Percentiles rank a stretch among this genome's conserved stretches.
phyloP scores from a whole-genome alignment of 495 filamentous ascomycete species.

The Tuber calosporum region DNA sequence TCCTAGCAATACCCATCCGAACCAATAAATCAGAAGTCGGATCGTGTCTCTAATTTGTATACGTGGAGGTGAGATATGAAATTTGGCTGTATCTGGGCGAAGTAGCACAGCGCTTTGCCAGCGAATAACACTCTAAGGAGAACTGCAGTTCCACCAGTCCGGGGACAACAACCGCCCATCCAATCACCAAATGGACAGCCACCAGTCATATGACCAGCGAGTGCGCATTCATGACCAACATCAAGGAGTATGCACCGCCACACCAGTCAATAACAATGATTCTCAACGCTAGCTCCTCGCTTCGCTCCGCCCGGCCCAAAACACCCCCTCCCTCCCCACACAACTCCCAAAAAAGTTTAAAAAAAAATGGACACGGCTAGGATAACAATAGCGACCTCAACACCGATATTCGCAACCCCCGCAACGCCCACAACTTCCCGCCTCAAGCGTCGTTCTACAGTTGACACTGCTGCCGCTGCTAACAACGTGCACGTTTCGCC shows the following conservation, averaged over 20 bases:
- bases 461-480: background rate
- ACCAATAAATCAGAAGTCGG: background rate
- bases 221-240: background rate
- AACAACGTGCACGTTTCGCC: slow-evolving; percentile 8
- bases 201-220: background rate
- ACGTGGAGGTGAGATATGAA: slow-evolving; percentile 3
- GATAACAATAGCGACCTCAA: background rate
- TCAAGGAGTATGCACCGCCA: background rate
- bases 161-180: background rate
- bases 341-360: background rate
- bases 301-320: background rate
- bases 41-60: background rate
- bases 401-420: background rate
- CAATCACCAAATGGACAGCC: background rate
- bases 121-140: background rate
- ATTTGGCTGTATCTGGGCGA: background rate
- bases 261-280: background rate
- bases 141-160: background rate
- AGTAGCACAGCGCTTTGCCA: background rate
- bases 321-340: background rate
- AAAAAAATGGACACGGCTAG: background rate
- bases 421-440: background rate
- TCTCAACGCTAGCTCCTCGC: background rate
- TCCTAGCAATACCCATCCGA: too few relatives aligned
- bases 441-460: background rate